phyloP scores from a whole-genome alignment of 2,329 filamentous ascomycete genomes.

The Graphilbum ipis-grandicollis region DNA sequence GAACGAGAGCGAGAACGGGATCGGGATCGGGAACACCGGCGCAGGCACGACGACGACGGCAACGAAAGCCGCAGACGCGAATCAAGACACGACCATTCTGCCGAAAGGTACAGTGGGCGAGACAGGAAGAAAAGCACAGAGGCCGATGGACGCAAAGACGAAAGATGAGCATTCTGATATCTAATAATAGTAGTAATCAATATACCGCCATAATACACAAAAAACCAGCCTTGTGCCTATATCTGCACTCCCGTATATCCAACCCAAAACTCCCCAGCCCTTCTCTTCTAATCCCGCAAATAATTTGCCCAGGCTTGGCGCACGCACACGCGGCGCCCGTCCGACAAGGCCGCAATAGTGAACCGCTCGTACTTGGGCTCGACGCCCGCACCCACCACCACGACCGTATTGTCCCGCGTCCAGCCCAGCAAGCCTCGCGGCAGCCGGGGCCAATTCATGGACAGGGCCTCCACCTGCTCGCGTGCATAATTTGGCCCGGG shows the following conservation, averaged over 20 bases:
- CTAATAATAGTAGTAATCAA: no score
- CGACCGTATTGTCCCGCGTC: conserved; percentile 54
- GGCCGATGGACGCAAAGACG: no score
- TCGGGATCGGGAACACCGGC: background rate
- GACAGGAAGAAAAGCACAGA: no score
- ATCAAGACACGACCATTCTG: no score
- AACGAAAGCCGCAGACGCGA: no score
- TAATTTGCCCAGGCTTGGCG: conserved; percentile 75
- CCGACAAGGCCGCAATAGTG: conserved; percentile 47
- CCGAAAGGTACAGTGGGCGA: no score
- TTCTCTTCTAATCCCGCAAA: no score
- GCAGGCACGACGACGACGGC: background rate
- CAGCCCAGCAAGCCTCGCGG: conserved; percentile 78
- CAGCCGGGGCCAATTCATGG: conserved; percentile 37
- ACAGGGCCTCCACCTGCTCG: conserved; percentile 18
- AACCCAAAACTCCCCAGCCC: no score
- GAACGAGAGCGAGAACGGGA: background rate
- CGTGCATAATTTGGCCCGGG: conserved; percentile 14
- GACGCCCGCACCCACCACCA: conserved; percentile 62
- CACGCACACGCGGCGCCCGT: conserved; percentile 47
- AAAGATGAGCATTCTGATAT: no score
- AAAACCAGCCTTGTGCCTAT: no score
- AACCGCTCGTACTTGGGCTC: conserved; percentile 86
- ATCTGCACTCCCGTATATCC: no score
- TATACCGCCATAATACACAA: no score